These are phyloP conservation scores for Trichoderma sp. DNA, from an alignment of 2,329 filamentous ascomycete genomes.

Conservation along the genomic window DNA sequence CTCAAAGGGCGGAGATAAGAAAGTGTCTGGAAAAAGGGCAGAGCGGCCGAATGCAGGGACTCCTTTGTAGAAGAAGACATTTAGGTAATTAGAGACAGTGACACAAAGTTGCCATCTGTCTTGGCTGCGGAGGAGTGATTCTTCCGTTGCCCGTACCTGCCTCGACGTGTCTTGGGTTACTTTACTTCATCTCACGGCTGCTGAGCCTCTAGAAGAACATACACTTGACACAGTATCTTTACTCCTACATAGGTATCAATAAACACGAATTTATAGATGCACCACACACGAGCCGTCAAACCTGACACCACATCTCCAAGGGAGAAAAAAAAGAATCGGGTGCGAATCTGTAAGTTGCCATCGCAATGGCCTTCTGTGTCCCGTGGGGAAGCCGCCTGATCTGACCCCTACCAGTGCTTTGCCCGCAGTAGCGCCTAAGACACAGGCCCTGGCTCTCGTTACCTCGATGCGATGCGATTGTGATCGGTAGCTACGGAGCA, in stretches of 20 bases:
- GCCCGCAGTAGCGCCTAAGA: constrained; percentile 3
- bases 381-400: not conserved
- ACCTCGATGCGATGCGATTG: not conserved
- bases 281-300: not conserved
- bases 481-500: not conserved
- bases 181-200: not conserved
- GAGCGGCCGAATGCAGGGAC: not conserved
- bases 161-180: not conserved
- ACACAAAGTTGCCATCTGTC: not conserved
- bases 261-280: not conserved
- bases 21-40: not conserved
- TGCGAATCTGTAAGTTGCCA: not conserved
- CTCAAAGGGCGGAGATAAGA: not conserved
- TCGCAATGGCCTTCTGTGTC: not conserved
- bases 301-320: not conserved
- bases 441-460: not conserved
- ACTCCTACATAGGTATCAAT: not conserved
- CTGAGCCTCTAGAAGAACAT: not conserved
- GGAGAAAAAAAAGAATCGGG: not conserved
- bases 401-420: not conserved
- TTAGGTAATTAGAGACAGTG: not conserved
- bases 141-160: constrained; percentile 6
- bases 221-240: not conserved
- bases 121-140: not conserved
- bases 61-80: not conserved